phyloP scores from a whole-genome alignment of 1,139 yeast genomes.

The Komagataea norvegica region DNA sequence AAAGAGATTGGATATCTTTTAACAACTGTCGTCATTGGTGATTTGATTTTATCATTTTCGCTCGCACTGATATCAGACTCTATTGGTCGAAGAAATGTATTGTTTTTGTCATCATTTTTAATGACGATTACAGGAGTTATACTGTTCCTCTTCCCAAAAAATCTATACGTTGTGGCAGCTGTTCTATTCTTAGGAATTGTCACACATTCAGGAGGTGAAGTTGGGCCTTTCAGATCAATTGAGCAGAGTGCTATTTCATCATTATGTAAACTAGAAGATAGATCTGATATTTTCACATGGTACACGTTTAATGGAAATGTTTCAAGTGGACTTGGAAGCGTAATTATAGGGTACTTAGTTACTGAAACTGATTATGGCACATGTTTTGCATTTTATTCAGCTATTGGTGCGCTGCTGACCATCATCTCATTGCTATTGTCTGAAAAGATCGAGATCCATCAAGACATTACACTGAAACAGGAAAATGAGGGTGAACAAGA shows the following conservation, averaged over 20 bases:
- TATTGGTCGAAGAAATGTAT: conserved; percentile 66
- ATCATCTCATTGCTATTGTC: conserved; percentile 49
- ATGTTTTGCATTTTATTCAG: conserved; percentile 55
- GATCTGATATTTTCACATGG: conserved; percentile 71
- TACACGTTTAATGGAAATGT: conserved; percentile 54
- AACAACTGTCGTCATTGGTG: conserved; percentile 79
- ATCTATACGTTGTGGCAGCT: conserved; percentile 49
- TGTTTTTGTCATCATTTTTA: conserved; percentile 60
- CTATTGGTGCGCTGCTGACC: conserved; percentile 51
- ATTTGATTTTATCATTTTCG: conserved; percentile 63
- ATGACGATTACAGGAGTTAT: conserved; percentile 67
- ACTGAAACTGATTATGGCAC: conserved; percentile 47
- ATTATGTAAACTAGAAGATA: conserved; percentile 56
- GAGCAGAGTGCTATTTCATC: conserved; percentile 88
- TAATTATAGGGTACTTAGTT: conserved; percentile 59
- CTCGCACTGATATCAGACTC: conserved; percentile 73
- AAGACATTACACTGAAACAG: conserved; percentile 16
- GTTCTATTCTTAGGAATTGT: conserved; percentile 71
- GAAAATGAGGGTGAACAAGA: conserved; percentile 6
- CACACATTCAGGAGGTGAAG: conserved; percentile 88
- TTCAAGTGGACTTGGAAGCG: conserved; percentile 75
- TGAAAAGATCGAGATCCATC: conserved; percentile 46
- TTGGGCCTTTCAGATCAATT: conserved; percentile 86
- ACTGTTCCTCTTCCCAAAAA: conserved; percentile 46
- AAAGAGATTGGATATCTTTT: conserved; percentile 68